Base-by-base conservation (phyloP, 176 grass and related monocot species). In the Pontederia paniculata region DNA sequence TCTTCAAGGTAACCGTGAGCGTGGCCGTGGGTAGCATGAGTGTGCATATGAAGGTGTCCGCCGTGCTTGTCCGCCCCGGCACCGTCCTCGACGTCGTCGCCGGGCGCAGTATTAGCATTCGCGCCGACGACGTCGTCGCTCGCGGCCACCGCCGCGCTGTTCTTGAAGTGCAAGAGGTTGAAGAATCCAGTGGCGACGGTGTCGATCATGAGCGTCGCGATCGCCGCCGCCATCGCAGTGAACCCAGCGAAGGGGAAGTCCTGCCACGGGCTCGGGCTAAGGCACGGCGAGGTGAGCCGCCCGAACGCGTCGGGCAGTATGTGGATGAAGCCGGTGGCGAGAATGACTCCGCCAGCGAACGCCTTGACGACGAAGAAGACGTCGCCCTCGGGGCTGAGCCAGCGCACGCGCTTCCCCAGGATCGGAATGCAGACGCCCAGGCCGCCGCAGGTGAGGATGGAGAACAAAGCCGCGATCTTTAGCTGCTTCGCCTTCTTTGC, bases 131-230 rank as follows among this genome's bases (percentile, higher is more conserved):
- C 45, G 12, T 44, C 58, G 2, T 45, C 42, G 16, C 3, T 45
- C 42, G 41, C 62, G 10, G 54, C 47, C 37, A 66, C 53, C 1
- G 57, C 20, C 0, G 67, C 57, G 45, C 73, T 21, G 37, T 58
- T 50, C 12, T 45, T 70, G 56, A 28, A 64, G 1, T 83, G 73
- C 59, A 44, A 57, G 20, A 84, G 63, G 66, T 42, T 71, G 77
- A 85, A 85, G 62, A 80, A 95, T 2, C 84, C 69, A 11, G 89
- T 95, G 59, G 89, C 84, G 47, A 83, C 15, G 2, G 89, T 75
- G 54, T 95, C 84, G 15, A 85, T 43, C 23, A 82, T 48, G 23
- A 95, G 68, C 1, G 89, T 88, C 42, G 43, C 65, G n/a, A 63
- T 63, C 10, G 60, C 44, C 5, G 60, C 60, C 5, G 46, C 44